Evolutionary conservation across 805 yeast genomes (phyloP).

Genomic region (Monosporozyma servazzii): DNA sequence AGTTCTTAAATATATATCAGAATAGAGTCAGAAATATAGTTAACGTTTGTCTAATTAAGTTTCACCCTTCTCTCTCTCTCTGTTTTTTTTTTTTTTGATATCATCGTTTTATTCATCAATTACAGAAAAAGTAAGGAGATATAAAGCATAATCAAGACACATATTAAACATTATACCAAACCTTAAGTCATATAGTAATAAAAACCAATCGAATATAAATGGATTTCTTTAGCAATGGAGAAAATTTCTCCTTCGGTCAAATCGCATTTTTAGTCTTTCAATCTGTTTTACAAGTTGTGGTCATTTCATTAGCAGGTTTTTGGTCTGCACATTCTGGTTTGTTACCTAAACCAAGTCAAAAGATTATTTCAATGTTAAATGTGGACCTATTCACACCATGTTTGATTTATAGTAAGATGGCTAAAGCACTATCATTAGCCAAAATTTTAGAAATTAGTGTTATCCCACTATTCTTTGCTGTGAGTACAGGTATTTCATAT

Average conservation of each 20-base stretch:
- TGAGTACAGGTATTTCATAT: slow-evolving; percentile 72
- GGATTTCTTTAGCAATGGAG: slow-evolving; percentile 1
- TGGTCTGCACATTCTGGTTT: slow-evolving; percentile 70
- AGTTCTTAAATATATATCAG: not conserved
- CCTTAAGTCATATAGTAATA: too few relatives aligned
- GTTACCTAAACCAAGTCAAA: slow-evolving; percentile 65
- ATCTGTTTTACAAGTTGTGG: slow-evolving; percentile 84
- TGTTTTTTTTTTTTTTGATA: not conserved
- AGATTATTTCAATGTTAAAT: slow-evolving; percentile 63
- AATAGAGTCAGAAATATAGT: not conserved
- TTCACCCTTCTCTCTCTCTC: not conserved
- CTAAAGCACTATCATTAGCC: slow-evolving; percentile 55
- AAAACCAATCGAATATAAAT: not conserved
- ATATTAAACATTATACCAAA: too few relatives aligned
- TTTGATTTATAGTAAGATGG: slow-evolving; percentile 77
- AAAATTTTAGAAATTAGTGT: slow-evolving; percentile 73
- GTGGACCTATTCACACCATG: slow-evolving; percentile 94
- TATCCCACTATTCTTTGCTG: slow-evolving; percentile 76
- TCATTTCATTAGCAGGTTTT: slow-evolving; percentile 80
- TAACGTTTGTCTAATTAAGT: not conserved
- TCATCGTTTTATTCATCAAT: too few relatives aligned
- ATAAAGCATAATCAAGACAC: too few relatives aligned
- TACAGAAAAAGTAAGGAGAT: too few relatives aligned
- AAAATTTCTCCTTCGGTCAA: slow-evolving; percentile 25
- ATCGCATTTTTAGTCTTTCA: slow-evolving; percentile 66